Evolutionary conservation across 2,329 filamentous ascomycete genomes (phyloP).

Genomic region (Orbilia oligospora): DNA sequence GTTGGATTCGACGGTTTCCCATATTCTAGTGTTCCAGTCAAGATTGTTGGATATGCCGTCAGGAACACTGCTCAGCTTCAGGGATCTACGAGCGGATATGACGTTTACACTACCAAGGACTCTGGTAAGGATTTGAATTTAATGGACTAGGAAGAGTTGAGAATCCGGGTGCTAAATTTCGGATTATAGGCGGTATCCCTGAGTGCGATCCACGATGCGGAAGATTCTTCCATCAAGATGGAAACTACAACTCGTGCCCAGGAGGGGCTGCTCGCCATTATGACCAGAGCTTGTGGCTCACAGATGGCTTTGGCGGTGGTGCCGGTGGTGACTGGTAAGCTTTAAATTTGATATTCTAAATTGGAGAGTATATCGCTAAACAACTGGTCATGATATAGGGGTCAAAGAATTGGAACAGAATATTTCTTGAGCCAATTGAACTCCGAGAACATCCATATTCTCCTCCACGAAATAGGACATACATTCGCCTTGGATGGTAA

Average conservation of each 20-base stretch:
- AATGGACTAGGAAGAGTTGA: neutral
- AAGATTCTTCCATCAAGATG: conserved; percentile 69
- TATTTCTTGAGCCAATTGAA: conserved; percentile 68
- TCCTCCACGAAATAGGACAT: conserved; percentile 70
- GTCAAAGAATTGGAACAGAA: conserved; percentile 69
- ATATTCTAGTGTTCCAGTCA: conserved; percentile 67
- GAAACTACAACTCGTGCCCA: conserved; percentile 68
- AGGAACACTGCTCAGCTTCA: conserved; percentile 67
- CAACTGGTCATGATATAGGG: conserved; percentile 59
- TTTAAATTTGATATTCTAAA: neutral
- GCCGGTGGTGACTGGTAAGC: conserved; percentile 69
- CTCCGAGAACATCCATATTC: conserved; percentile 68
- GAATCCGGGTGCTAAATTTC: neutral
- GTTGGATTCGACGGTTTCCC: conserved; percentile 69
- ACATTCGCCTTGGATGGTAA: conserved; percentile 68
- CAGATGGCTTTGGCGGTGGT: conserved; percentile 69
- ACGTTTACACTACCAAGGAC: conserved; percentile 69
- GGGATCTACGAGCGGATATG: conserved; percentile 66
- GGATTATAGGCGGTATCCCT: conserved; percentile 65
- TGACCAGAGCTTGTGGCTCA: conserved; percentile 70
- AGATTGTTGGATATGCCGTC: conserved; percentile 69
- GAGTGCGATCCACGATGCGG: conserved; percentile 68
- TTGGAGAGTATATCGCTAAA: neutral
- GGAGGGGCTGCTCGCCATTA: conserved; percentile 68
- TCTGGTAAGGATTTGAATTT: conserved; percentile 54